Base-by-base conservation (phyloP, 805 yeast genomes). In the Kazachstania taianensis region DNA sequence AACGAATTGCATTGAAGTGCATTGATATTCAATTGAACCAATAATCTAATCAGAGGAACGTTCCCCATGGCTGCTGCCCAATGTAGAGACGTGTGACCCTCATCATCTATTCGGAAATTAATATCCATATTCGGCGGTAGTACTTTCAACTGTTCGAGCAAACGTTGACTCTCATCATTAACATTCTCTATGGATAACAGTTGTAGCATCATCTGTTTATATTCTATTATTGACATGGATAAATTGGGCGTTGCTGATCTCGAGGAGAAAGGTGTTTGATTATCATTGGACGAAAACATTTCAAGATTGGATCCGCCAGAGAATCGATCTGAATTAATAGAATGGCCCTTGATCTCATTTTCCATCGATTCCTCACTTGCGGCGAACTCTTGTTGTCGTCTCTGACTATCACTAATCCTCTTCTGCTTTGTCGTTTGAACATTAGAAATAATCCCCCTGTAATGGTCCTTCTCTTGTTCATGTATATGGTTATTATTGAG, bases 21-120 rank as follows among this genome's bases (percentile, higher is more conserved):
- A 48, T 77, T 75, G 2, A 84, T 82, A 18, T 79, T 75, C 40
- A 75, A 67, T 20, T 32, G 24, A 5, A 60, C 53, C 15, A 80
- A 46, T 20, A 81, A 52, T 43, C 75, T 75, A 13, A 79, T 68
- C 41, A 81, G 63, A 5, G 69, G 66, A n/a, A 70, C 51, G 40
- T 77, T 72, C 1, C 83, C 89, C 75, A 82, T 71, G 0, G 92
- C 78, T 20, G 84, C 70, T 0, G 94, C 92, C 94, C 94, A 82
- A 54, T 82, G 94, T 36, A 82, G 64, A 1, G 86, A 73, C 0
- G 87, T 77, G 50, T 82, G 86, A 0, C 89, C 89, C 45, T 82
- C 92, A 41, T 75, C 75, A 49, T 82, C 94, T 15, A 82, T 75
- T 2, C 78, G 68, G 40, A 71, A 78, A 51, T 79, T 74, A 35